phyloP scores from a whole-genome alignment of 2,329 filamentous ascomycete species.

The Talaromyces sp. region DNA sequence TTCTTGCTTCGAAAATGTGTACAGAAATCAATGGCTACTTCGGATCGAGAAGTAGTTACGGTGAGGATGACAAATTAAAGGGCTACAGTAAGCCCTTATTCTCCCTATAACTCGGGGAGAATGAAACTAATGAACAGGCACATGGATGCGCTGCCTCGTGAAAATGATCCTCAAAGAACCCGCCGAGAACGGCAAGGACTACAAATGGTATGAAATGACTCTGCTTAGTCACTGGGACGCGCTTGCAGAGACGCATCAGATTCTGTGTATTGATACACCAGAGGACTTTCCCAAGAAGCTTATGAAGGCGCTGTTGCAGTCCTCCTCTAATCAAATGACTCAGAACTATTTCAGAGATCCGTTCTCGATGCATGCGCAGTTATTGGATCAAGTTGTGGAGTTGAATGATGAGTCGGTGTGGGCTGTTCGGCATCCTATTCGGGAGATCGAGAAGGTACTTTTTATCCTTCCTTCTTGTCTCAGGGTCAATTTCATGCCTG shows the following conservation, averaged over 20 bases:
- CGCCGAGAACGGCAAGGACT: conserved; percentile 12
- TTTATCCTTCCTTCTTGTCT: not conserved
- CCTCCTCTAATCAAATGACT: not conserved
- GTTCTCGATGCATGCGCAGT: conserved; percentile 15
- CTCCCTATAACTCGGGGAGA: not conserved
- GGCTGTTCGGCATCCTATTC: conserved; percentile 15
- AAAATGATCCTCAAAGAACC: conserved; percentile 13
- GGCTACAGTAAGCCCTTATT: conserved; percentile 12
- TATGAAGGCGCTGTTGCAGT: not conserved
- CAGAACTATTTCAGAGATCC: not conserved
- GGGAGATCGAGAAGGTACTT: conserved; percentile 11
- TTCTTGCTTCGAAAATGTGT: conserved; percentile 14
- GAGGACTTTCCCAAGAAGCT: not conserved
- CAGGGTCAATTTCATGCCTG: not conserved
- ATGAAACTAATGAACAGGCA: conserved; percentile 2
- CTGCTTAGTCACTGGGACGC: conserved; percentile 13
- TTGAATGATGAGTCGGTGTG: conserved; percentile 16
- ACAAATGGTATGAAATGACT: conserved; percentile 19
- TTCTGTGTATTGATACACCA: conserved; percentile 16
- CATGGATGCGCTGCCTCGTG: conserved; percentile 18
- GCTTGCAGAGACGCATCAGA: not conserved
- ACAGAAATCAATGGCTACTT: conserved; percentile 16
- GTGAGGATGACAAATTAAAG: conserved; percentile 11
- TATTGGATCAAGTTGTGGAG: conserved; percentile 15
- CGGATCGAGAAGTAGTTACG: conserved; percentile 4